Percentiles rank a stretch among this genome's conserved stretches.
Evolutionary conservation across 2,329 filamentous ascomycete genomes (phyloP).

Genomic region (Calonectria naviculata): DNA sequence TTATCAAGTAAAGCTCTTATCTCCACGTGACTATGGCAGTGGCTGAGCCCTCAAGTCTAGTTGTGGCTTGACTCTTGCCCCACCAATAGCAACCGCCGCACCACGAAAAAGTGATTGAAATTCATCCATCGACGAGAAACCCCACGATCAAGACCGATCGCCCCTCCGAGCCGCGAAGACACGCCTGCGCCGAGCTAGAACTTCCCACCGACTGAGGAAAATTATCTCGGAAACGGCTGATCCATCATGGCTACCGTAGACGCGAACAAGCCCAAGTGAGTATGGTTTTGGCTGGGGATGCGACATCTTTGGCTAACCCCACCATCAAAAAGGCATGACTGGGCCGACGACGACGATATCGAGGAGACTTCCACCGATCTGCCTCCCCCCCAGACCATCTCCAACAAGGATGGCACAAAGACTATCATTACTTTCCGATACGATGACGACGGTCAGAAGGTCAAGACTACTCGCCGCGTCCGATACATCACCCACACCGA

Average conservation of each 20-base stretch:
- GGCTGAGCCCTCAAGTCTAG: conserved; percentile 19
- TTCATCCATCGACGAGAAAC: conserved; percentile 50
- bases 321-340: conserved; percentile 71
- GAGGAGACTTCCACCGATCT: conserved; percentile 77
- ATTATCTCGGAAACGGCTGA: conserved; percentile 30
- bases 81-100: conserved; percentile 49
- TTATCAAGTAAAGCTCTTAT: neutral
- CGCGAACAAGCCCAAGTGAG: conserved; percentile 55
- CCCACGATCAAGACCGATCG: conserved; percentile 48
- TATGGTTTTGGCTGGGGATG: conserved; percentile 28
- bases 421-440: conserved; percentile 90
- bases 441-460: conserved; percentile 94
- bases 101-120: conserved; percentile 55
- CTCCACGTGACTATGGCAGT: conserved; percentile 42
- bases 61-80: conserved; percentile 45
- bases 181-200: conserved; percentile 33
- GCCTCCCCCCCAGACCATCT: conserved; percentile 87
- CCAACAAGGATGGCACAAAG: conserved; percentile 98
- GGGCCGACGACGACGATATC: conserved; percentile 96
- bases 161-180: conserved; percentile 37
- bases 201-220: conserved; percentile 22
- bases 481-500: conserved; percentile 92
- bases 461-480: conserved; percentile 97
- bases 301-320: conserved; percentile 49
- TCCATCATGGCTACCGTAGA: conserved; percentile 53